Evolutionary conservation across 2,329 filamentous ascomycete species (phyloP).

Genomic region (Colletotrichum salicis): DNA sequence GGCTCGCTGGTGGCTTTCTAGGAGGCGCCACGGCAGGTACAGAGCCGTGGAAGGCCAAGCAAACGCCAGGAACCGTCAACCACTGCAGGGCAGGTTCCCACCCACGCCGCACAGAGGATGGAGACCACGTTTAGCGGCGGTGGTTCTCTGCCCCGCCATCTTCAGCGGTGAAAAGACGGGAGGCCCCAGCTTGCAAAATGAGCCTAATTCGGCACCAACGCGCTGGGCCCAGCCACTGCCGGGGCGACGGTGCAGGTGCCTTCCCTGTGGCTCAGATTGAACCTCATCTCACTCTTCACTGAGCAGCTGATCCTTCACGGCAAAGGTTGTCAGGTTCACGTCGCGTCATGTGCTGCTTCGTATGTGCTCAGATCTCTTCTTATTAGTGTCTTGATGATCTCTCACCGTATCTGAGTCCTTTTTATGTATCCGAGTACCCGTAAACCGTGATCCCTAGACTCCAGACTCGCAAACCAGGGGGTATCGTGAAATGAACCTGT

Average conservation of each 20-base stretch:
- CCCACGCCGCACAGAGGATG: not conserved
- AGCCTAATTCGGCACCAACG: not conserved
- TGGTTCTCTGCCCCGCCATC: conserved; percentile 14
- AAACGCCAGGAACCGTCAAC: conserved; percentile 11
- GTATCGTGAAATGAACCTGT: not conserved
- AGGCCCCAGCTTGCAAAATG: conserved; percentile 15
- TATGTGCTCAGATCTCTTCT: not conserved
- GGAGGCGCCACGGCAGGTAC: not conserved
- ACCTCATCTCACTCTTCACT: not conserved
- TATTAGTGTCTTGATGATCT: not conserved
- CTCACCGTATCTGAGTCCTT: not conserved
- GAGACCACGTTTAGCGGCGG: not conserved
- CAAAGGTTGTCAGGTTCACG: not conserved
- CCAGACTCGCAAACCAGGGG: not conserved
- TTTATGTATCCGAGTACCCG: not conserved
- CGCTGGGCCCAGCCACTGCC: conserved; percentile 19
- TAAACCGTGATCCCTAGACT: not conserved
- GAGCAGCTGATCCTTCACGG: not conserved
- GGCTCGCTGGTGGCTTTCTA: not conserved
- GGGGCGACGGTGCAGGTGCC: not conserved
- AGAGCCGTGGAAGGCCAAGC: not conserved
- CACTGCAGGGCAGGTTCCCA: not conserved
- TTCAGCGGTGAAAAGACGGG: conserved; percentile 24
- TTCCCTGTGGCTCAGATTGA: not conserved
- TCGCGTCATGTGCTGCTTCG: not conserved